Conservation (phyloP, 768 basidiomycete genomes). For the Auricularia auricula-judae region DNA sequence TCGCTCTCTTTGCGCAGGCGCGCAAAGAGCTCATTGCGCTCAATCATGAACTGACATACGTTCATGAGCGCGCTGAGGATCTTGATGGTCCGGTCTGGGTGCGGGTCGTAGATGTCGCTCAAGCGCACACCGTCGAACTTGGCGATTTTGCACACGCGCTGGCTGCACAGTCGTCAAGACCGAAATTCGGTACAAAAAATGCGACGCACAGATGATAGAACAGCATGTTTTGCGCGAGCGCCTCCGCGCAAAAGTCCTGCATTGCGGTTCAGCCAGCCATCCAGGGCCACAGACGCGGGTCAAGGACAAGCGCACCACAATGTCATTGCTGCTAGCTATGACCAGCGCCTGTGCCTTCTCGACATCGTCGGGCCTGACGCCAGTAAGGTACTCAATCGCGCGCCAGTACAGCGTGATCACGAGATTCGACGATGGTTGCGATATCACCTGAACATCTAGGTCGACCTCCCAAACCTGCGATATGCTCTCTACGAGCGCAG, state of each 20-base stretch:
- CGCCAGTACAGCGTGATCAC: conserved; percentile 59
- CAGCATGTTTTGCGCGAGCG: conserved; percentile 51
- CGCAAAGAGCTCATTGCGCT: conserved; percentile 50
- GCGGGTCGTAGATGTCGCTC: conserved; percentile 63
- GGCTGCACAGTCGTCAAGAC: conserved; percentile 23
- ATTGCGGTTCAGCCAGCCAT: neutral
- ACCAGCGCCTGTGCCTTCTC: conserved; percentile 47
- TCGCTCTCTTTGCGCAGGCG: conserved; percentile 52
- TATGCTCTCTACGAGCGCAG: conserved; percentile 56
- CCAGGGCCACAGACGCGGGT: neutral
- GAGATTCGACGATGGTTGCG: conserved; percentile 57
- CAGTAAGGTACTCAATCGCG: conserved; percentile 62
- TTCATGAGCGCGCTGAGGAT: conserved; percentile 86
- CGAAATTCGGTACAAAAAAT: neutral
- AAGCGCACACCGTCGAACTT: conserved; percentile 68
- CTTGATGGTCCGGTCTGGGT: conserved; percentile 59
- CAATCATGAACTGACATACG: conserved; percentile 82
- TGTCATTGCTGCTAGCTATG: conserved; percentile 41
- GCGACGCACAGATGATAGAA: conserved; percentile 54
- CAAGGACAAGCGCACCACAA: conserved; percentile 27
- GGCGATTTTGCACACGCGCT: conserved; percentile 62
- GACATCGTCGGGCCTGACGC: conserved; percentile 46
- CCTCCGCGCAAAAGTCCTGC: conserved; percentile 56
- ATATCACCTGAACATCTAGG: conserved; percentile 56
- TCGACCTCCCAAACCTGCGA: conserved; percentile 52